Evolutionary conservation across 1,284 basidiomycete genomes (phyloP).

Genomic region (Irpex sp.): DNA sequence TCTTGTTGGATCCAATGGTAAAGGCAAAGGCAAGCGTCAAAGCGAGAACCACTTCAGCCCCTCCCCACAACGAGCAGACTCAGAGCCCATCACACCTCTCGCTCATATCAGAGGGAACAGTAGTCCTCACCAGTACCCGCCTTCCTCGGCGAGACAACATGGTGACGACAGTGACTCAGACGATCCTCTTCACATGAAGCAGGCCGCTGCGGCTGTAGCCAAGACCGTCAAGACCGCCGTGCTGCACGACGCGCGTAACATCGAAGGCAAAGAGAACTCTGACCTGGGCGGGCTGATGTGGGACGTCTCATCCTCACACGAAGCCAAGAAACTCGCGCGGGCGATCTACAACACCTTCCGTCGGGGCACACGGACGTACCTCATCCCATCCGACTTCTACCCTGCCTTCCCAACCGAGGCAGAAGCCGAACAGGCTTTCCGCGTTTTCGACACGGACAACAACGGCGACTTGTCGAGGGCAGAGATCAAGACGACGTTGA

Average conservation of each 20-base stretch:
- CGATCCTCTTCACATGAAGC: conserved; percentile 29
- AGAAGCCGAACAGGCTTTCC: conserved; percentile 62
- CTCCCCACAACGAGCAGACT: conserved; percentile 7
- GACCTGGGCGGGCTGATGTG: conserved; percentile 38
- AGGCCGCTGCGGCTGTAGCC: conserved; percentile 58
- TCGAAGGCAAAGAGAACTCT: conserved; percentile 43
- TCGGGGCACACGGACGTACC: conserved; percentile 45
- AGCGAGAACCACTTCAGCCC: conserved; percentile 12
- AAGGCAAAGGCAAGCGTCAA: conserved; percentile 17
- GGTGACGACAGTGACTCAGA: conserved; percentile 24
- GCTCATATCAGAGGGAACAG: neutral
- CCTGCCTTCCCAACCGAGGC: conserved; percentile 57
- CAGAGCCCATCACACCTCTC: conserved; percentile 9
- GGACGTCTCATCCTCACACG: conserved; percentile 50
- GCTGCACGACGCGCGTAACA: conserved; percentile 68
- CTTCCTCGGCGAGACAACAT: conserved; percentile 5
- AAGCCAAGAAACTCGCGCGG: conserved; percentile 72
- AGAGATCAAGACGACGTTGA: conserved; percentile 68
- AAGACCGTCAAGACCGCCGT: conserved; percentile 60
- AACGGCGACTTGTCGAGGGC: conserved; percentile 75
- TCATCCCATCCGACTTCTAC: conserved; percentile 65
- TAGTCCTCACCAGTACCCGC: conserved; percentile 9
- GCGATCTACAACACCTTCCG: conserved; percentile 63
- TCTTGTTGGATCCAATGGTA: conserved; percentile 17
- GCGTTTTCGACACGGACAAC: conserved; percentile 69